These are phyloP conservation scores for Camellia granthamiana DNA, from an alignment of 148 eudicot species.

Conservation along the genomic window DNA sequence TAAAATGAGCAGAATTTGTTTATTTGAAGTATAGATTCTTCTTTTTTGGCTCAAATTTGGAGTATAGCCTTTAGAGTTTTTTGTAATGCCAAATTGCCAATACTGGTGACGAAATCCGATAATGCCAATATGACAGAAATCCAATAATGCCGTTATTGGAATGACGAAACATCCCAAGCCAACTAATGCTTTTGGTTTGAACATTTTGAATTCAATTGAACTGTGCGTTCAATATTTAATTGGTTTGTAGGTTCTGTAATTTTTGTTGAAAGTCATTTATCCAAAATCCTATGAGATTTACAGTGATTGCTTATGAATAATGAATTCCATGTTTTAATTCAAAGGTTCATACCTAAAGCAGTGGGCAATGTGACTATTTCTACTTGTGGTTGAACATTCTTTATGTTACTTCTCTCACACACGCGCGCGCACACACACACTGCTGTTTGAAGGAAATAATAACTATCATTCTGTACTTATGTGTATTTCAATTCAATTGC, in stretches of 20 bases:
- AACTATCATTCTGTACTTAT: background rate
- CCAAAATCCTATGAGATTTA: background rate
- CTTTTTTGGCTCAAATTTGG: too few relatives aligned
- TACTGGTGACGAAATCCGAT: too few relatives aligned
- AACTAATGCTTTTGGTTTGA: background rate
- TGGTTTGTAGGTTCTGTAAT: background rate
- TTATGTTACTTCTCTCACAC: background rate
- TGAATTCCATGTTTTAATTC: background rate
- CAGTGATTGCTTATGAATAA: background rate
- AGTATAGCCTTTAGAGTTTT: background rate
- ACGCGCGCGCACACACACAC: too few relatives aligned
- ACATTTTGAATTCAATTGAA: background rate
- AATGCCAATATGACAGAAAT: too few relatives aligned
- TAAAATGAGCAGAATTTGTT: background rate
- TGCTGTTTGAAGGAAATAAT: too few relatives aligned
- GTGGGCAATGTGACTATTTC: background rate
- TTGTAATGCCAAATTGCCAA: background rate
- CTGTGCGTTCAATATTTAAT: background rate
- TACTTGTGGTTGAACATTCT: background rate
- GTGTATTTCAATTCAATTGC: constrained; percentile 7
- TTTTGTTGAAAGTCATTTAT: background rate
- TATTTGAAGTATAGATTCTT: too few relatives aligned
- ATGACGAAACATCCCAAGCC: background rate
- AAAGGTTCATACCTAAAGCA: background rate
- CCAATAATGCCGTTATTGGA: background rate